Evolutionary conservation across 2,329 filamentous ascomycete species (phyloP).

Genomic region (Colletotrichum sp.): DNA sequence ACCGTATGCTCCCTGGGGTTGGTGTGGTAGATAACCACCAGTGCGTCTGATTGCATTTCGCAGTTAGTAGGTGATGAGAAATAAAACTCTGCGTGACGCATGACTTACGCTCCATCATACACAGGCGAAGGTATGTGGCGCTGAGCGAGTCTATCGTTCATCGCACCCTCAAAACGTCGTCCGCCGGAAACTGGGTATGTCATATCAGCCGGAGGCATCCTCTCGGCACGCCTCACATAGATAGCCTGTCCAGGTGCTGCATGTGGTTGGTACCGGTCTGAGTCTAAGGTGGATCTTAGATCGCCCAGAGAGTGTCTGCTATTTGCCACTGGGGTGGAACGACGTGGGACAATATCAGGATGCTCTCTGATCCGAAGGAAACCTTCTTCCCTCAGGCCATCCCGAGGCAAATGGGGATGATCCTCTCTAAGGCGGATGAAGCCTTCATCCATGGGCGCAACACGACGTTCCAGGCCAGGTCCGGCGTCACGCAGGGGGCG

Average conservation of each 20-base stretch:
- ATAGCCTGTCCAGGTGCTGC: neutral
- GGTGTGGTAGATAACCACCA: conserved; percentile 19
- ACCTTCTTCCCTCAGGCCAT: conserved; percentile 7
- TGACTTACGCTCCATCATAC: conserved; percentile 7
- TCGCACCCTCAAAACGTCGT: neutral
- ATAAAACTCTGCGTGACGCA: neutral
- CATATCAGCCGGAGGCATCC: neutral
- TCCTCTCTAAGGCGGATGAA: conserved; percentile 15
- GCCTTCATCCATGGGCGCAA: neutral
- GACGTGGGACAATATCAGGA: neutral
- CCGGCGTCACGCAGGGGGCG: conserved; percentile 6
- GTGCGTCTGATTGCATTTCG: neutral
- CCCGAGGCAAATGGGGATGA: neutral
- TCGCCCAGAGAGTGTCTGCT: neutral
- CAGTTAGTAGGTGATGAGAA: neutral
- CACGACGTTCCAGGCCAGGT: neutral
- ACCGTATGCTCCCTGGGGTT: conserved; percentile 17
- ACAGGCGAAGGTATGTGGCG: neutral
- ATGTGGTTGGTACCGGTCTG: neutral
- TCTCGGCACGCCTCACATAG: conserved; percentile 5
- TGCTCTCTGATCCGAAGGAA: conserved; percentile 14
- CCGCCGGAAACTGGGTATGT: neutral
- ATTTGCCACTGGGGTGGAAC: neutral
- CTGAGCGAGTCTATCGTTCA: neutral
- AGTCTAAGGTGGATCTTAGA: neutral